Conservation (phyloP, 2,329 filamentous ascomycete genomes). For the Pyrenochaeta sp. region DNA sequence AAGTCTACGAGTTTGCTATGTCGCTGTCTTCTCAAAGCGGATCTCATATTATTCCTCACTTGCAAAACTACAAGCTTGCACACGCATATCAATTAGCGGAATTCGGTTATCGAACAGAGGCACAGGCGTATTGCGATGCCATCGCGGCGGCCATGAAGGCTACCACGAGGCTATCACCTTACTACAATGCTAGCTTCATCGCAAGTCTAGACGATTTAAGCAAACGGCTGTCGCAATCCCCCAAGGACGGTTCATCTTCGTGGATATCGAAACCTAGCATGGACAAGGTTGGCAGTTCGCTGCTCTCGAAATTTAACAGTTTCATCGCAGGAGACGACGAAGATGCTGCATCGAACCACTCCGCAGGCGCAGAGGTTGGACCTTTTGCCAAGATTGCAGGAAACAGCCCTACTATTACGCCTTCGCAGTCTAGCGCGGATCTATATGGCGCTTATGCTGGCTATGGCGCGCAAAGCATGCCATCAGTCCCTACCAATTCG, state of each 20-base stretch:
- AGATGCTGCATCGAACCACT: constrained; percentile 66
- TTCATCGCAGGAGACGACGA: constrained; percentile 93
- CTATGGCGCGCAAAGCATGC: constrained; percentile 49
- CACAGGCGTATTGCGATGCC: constrained; percentile 88
- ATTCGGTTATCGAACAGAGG: constrained; percentile 80
- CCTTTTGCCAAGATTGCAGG: constrained; percentile 84
- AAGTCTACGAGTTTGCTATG: constrained; percentile 91
- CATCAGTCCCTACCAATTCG: constrained; percentile 40
- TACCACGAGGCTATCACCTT: constrained; percentile 83
- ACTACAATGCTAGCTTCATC: constrained; percentile 80
- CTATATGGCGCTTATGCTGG: constrained; percentile 73
- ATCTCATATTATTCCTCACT: constrained; percentile 73
- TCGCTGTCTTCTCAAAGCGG: constrained; percentile 68
- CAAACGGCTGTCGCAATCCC: constrained; percentile 82
- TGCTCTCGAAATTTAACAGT: constrained; percentile 94
- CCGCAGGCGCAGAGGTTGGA: constrained; percentile 66
- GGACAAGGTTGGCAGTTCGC: constrained; percentile 90
- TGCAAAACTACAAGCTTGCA: constrained; percentile 90
- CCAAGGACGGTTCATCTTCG: constrained; percentile 79
- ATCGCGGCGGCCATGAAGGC: constrained; percentile 78
- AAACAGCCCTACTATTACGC: constrained; percentile 59
- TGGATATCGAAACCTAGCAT: constrained; percentile 97
- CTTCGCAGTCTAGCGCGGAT: constrained; percentile 74
- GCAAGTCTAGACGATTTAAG: constrained; percentile 81
- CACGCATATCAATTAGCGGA: constrained; percentile 87